Evolutionary conservation across 495 filamentous ascomycete genomes (phyloP), one percentile per base, ranked within the genome.

Genomic region (Chlorociboria aeruginascens): DNA sequence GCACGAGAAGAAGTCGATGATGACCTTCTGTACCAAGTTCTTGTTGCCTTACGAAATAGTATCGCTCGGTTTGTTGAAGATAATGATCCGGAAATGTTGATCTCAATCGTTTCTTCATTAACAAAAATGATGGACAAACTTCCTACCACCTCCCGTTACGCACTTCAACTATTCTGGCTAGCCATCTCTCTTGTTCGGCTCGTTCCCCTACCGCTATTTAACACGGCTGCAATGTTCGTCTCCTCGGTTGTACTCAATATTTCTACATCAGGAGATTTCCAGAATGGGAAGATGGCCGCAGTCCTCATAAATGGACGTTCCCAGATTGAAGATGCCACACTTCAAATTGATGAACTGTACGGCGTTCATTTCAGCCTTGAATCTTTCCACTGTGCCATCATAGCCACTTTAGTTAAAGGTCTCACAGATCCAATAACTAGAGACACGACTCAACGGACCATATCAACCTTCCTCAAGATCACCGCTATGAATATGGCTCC

Each of bases 121-220:
- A 78, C 78, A 31, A 83, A 83, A 59, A 81, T 83, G 77, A 79
- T 81, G 68, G 70, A 71, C 32, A 82, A 83, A 55, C 68, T 83
- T 28, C 74, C 76, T 12, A 68, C 72, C 14, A 69, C 75, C 1
- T 81, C 77, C 28, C 71, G 79, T 25, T 83, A 83, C 58, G 75
- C 76, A 2, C 57, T 78, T n/a, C 79, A 83, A 55, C 65, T 83
- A 4, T 83, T 83, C 58, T 83, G 79, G 79, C 63, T 83, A 14
- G 79, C 77, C 17, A 70, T 81, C 54, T 78, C 78, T 14, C 64
- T 83, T n/a, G 67, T 81, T 40, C 68, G 78, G 8, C 67, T 79
- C 4, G 75, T 81, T 30, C 74, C 76, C 10, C 59, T 68, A n/a
- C 65, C 58, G 49, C 61, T 78, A 13, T 82, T 81, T 61, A 81